Evolutionary conservation across 2,329 filamentous ascomycete species (phyloP), one percentile per base, ranked within the genome.

Genomic region (Aspergillus sp.): DNA sequence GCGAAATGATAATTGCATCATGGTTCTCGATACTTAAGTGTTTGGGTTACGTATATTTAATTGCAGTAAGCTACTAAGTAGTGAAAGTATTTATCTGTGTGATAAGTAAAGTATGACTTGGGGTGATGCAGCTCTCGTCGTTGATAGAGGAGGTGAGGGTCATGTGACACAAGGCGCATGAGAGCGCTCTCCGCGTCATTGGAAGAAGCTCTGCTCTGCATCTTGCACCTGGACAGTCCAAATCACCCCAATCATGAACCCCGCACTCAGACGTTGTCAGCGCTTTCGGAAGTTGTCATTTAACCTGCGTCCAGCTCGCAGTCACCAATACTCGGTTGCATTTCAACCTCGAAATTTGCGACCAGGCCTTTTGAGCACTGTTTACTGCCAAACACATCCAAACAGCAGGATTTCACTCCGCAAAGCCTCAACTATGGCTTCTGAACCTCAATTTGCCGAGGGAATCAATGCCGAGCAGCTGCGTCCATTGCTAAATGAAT

Each of bases 381-480:
- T 21, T 11, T 33, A 15, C 31, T 6, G 9, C 41, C 40, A 48
- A 44, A 23, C 52, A n/a, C 27, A 41, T 52, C 39, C 49, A 17
- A 12, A n/a, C 33, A 24, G 24, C 46, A n/a, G 23, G 35, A 27
- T 23, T 40, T 9, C 31, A 54, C 41, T 48, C 48, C 60, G 59
- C 56, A 65, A 63, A 59, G 48, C 62, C 19, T 67, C 66, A n/a
- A 63, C 54, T 23, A 61, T 62, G 59, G 23, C 56, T 9, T 57
- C 61, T 17, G 58, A 62, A 24, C 64, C 66, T 27, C 62, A 63
- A 21, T 72, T 73, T 47, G 68, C 72, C 15, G 66, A 70, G 47
- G 69, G 69, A 3, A 64, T 67, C 47, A 63, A 75, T 52, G 49
- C 58, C n/a, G 64, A 61, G 14, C 65, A 69, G 53, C 56, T 70